Percentiles rank a stretch among this genome's conserved stretches.
Conservation (phyloP, 352 stramenopile species). For the Phytophthora macrochlamydospora region DNA sequence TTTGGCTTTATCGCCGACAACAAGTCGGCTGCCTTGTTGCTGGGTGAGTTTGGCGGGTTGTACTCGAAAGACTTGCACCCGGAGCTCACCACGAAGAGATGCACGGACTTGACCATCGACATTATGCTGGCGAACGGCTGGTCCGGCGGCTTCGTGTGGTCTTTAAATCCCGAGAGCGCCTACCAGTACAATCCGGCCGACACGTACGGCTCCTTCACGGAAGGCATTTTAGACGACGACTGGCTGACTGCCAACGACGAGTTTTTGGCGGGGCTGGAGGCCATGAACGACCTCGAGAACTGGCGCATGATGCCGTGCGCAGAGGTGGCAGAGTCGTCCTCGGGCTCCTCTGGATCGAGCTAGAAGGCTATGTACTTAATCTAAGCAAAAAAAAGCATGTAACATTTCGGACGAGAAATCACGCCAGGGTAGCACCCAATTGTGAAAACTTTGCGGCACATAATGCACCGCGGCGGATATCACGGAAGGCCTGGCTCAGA, state of each 20-base stretch:
- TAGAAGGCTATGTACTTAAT: slow-evolving; percentile 3
- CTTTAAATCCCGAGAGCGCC: slow-evolving; percentile 69
- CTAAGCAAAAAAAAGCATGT: not conserved
- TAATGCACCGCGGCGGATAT: slow-evolving; percentile 1
- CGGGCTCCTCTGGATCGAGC: slow-evolving; percentile 22
- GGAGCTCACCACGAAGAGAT: slow-evolving; percentile 64
- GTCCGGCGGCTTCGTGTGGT: slow-evolving; percentile 74
- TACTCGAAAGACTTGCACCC: slow-evolving; percentile 59
- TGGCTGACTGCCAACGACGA: slow-evolving; percentile 61
- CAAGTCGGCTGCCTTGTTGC: slow-evolving; percentile 49
- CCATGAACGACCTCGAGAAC: slow-evolving; percentile 59
- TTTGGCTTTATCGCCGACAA: slow-evolving; percentile 64
- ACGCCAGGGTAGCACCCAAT: too few species aligned
- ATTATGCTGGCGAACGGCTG: slow-evolving; percentile 55
- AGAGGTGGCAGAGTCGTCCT: slow-evolving; percentile 16
- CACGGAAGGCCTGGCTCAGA: not conserved
- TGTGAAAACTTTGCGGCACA: not conserved
- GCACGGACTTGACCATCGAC: slow-evolving; percentile 64
- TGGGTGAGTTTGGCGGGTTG: slow-evolving; percentile 75
- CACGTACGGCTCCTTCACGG: slow-evolving; percentile 43
- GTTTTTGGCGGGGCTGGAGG: slow-evolving; percentile 45
- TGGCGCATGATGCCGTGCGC: slow-evolving; percentile 64
- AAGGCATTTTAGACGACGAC: slow-evolving; percentile 59
- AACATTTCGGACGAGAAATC: not conserved
- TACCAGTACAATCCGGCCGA: slow-evolving; percentile 70